These are phyloP conservation scores for Exophiala sp. DNA, from an alignment of 2,329 filamentous ascomycete genomes.

Conservation along the genomic window DNA sequence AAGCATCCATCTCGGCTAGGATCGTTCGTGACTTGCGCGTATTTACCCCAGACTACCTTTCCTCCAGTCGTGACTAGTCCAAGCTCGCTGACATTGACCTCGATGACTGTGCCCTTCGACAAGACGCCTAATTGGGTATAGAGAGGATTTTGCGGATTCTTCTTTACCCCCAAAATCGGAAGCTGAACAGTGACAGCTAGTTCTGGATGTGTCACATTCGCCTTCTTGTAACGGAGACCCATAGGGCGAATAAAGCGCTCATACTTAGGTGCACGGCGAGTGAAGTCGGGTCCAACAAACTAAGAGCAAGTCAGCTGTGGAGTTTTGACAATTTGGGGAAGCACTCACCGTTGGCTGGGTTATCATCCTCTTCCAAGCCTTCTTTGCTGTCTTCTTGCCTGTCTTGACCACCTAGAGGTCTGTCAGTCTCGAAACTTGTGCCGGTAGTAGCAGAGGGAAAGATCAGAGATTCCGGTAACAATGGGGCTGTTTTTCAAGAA, in stretches of 20 bases:
- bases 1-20: slow-evolving; percentile 62
- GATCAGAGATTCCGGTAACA: too few relatives aligned
- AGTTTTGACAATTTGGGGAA: too few relatives aligned
- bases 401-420: slow-evolving; percentile 69
- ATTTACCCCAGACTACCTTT: slow-evolving; percentile 90
- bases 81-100: slow-evolving; percentile 90
- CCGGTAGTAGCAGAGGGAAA: too few relatives aligned
- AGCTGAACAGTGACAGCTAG: slow-evolving; percentile 84
- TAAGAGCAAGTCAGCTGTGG: too few relatives aligned
- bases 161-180: slow-evolving; percentile 73
- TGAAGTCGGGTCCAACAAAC: slow-evolving; percentile 90
- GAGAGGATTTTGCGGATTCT: slow-evolving; percentile 82
- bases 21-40: slow-evolving; percentile 62
- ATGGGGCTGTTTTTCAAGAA: too few relatives aligned
- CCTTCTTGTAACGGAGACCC: slow-evolving; percentile 76
- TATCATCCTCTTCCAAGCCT: slow-evolving; percentile 64
- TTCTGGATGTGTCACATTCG: slow-evolving; percentile 71
- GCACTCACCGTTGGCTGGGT: slow-evolving; percentile 63
- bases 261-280: slow-evolving; percentile 76
- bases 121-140: slow-evolving; percentile 91
- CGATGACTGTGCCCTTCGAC: slow-evolving; percentile 78
- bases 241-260: slow-evolving; percentile 70
- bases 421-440: too few relatives aligned
- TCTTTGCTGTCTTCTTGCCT: slow-evolving; percentile 87
- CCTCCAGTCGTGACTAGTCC: slow-evolving; percentile 86